Evolutionary conservation across 345 rosid species (phyloP), one percentile per base, ranked within the genome.

Genomic region (Gossypium mustelinum): DNA sequence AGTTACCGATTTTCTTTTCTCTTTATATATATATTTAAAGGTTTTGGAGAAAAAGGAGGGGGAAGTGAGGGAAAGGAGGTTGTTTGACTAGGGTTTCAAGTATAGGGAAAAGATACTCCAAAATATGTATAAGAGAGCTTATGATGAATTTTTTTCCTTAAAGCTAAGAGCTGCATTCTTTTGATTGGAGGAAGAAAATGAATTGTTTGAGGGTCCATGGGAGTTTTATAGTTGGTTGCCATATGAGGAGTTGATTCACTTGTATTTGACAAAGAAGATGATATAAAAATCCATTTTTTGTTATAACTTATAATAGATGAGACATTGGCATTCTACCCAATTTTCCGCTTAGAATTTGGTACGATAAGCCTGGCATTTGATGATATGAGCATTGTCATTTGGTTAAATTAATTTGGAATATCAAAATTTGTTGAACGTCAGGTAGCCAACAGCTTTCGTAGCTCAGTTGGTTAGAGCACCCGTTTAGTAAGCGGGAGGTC

Each of bases 381-480:
- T 1, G 0, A 7, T 1, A 0, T 4, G 41, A 1, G 0, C 41
- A 34, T 34, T 34, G 7, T 34, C 41, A 5, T 5, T 34, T 34
- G 7, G 41, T 34, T 34, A 34, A 34, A 34, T 4, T 34, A 4
- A 1, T 34, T 5, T 34, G 5, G 1, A 34, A 34, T 34, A 34
- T 34, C 0, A 5, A 34, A 1, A 1, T 5, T 1, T 5, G 41
- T 34, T 34, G 7, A 34, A 5, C 0, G 0, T 1, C 0, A 1
- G 0, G 0, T 34, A 1, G 2, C 7, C 1, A 7, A 22, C 6
- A 4, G 96, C 97, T 91, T 87, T 95, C 87, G 88, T 95, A 90
- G 97, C 94, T 91, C 94, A 93, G 94, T 86, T 89, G 97, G 94
- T 93, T 93, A 92, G 94, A 88, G 94, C 95, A 88, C 91, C 91